These are phyloP conservation scores for Alternaria viburni DNA, from an alignment of 2,329 filamentous ascomycete genomes.

Conservation along the genomic window DNA sequence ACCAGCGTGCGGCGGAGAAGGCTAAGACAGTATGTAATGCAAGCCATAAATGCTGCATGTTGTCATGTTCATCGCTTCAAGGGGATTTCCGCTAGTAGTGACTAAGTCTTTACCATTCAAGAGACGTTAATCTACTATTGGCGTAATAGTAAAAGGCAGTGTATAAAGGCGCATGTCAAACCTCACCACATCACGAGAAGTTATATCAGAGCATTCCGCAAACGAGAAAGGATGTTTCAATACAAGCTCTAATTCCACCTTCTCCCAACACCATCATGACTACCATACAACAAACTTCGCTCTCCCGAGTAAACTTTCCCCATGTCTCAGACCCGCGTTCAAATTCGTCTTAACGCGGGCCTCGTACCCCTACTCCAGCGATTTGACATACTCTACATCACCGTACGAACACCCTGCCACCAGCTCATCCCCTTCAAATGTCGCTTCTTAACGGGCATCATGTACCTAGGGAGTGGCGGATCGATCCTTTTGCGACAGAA, in stretches of 20 bases:
- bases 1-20: neutral
- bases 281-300: neutral
- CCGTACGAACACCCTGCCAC: neutral
- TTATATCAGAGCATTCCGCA: neutral
- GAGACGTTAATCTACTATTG: neutral
- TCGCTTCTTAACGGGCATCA: neutral
- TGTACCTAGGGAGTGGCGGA: neutral
- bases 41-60: rapidly evolving
- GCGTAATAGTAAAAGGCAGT: neutral
- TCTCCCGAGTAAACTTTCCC: neutral
- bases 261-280: neutral
- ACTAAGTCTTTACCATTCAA: no score
- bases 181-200: neutral
- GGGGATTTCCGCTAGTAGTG: no score
- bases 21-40: neutral
- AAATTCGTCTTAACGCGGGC: neutral
- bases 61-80: neutral
- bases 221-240: neutral
- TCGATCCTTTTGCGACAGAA: neutral
- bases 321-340: neutral
- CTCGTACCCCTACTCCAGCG: neutral
- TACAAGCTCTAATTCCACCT: neutral
- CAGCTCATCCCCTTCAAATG: neutral
- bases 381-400: neutral
- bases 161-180: neutral